phyloP scores from a whole-genome alignment of 371 early-diverging fungal genomes.

The Smittium mucronatum region DNA sequence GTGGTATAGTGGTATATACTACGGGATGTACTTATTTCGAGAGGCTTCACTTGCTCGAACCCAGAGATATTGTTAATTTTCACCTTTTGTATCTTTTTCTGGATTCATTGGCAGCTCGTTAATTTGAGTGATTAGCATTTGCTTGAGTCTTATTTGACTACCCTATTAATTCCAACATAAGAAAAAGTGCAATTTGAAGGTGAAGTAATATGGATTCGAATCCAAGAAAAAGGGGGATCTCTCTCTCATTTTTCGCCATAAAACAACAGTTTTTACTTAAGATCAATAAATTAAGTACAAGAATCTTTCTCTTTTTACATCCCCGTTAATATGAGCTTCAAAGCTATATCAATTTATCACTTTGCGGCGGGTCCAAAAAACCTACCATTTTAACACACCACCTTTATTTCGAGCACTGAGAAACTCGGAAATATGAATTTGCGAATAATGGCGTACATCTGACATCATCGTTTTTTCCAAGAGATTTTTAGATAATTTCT shows the following conservation, averaged over 20 bases:
- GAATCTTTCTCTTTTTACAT: neutral
- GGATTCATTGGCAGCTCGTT: neutral
- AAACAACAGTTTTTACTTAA: neutral
- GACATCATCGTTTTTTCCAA: too few species aligned
- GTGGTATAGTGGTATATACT: too few species aligned
- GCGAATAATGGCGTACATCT: too few species aligned
- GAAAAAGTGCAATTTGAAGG: neutral
- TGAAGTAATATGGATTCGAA: neutral
- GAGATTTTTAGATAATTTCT: too few species aligned
- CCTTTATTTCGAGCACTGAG: neutral
- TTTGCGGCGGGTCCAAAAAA: neutral
- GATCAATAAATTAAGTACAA: neutral
- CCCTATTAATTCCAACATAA: neutral
- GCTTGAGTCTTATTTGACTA: neutral
- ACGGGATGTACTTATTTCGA: too few species aligned
- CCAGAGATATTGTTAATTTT: neutral
- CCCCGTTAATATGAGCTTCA: neutral
- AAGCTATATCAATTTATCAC: neutral
- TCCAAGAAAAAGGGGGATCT: neutral
- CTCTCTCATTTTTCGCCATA: neutral
- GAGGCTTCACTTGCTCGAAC: neutral
- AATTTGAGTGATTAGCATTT: neutral
- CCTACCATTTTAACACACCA: neutral
- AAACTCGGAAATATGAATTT: too few species aligned
- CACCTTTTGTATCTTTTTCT: neutral